Conservation (phyloP, 495 filamentous ascomycete genomes). For the Aspergillus sclerotiicarbonarius region DNA sequence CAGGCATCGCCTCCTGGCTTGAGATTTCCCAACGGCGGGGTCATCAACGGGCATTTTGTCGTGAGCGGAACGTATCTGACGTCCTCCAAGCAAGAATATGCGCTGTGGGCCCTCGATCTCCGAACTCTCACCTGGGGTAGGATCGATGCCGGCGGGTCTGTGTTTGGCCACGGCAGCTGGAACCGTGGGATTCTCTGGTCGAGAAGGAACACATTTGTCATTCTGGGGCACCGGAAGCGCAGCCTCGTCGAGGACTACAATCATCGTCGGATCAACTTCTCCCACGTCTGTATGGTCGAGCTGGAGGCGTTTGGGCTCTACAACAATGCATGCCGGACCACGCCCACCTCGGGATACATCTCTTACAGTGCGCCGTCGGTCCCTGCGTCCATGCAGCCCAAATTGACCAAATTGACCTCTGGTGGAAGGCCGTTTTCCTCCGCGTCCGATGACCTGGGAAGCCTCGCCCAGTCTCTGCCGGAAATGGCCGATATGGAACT, state of each 20-base stretch:
- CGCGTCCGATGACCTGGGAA: constrained; percentile 82
- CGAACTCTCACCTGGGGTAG: constrained; percentile 86
- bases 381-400: constrained; percentile 54
- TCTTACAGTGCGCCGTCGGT: constrained; percentile 72
- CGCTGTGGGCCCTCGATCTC: constrained; percentile 91
- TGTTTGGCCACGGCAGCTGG: constrained; percentile 96
- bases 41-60: constrained; percentile 93
- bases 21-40: constrained; percentile 90
- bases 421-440: constrained; percentile 66
- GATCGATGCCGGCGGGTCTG: constrained; percentile 90
- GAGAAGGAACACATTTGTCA: constrained; percentile 88
- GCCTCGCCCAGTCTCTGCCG: constrained; percentile 68
- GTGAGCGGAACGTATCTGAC: constrained; percentile 96
- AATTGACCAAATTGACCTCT: constrained; percentile 61
- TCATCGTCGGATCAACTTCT: constrained; percentile 95
- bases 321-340: constrained; percentile 80
- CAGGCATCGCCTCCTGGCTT: constrained; percentile 85
- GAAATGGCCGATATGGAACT: constrained; percentile 98
- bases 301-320: constrained; percentile 95
- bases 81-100: constrained; percentile 97
- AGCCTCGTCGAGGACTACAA: constrained; percentile 98
- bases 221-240: constrained; percentile 87
- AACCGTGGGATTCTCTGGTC: constrained; percentile 93
- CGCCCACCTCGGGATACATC: constrained; percentile 73
- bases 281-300: constrained; percentile 93